Percentiles rank a stretch among this genome's conserved stretches.
phyloP scores from a whole-genome alignment of 495 filamentous ascomycete genomes.

The Aspergillus taichungensis region DNA sequence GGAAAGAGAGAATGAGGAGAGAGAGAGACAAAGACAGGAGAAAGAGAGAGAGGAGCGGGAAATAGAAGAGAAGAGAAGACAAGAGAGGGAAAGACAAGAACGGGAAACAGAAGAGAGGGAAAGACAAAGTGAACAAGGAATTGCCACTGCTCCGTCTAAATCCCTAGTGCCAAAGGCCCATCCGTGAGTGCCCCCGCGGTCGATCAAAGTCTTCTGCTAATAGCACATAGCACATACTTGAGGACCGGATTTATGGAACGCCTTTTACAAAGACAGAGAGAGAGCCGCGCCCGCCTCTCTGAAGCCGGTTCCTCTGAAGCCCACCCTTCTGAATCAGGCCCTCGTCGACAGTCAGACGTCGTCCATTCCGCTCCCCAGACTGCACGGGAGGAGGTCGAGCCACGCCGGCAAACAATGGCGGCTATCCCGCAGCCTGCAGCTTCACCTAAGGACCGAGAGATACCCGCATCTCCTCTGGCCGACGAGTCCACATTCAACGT shows the following conservation, averaged over 20 bases:
- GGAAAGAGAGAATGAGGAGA: too few relatives aligned
- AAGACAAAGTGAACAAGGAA: not conserved
- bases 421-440: conserved; percentile 1
- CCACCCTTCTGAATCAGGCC: not conserved
- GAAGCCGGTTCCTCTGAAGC: not conserved
- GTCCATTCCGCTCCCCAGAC: not conserved
- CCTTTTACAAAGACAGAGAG: conserved; percentile 8
- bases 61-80: too few relatives aligned
- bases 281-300: not conserved
- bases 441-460: not conserved
- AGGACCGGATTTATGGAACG: conserved; percentile 6
- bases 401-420: conserved; percentile 6
- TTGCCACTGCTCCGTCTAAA: not conserved
- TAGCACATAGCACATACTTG: conserved; percentile 7
- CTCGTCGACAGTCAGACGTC: conserved; percentile 12
- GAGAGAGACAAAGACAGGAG: too few relatives aligned
- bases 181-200: not conserved
- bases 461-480: not conserved
- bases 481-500: conserved; percentile 1
- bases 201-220: conserved; percentile 1
- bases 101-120: too few relatives aligned
- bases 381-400: not conserved
- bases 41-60: too few relatives aligned
- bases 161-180: not conserved
- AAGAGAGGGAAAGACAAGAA: too few relatives aligned